Evolutionary conservation across 2,329 filamentous ascomycete genomes (phyloP), one percentile per base, ranked within the genome.

Genomic region (Cadophora sp.): DNA sequence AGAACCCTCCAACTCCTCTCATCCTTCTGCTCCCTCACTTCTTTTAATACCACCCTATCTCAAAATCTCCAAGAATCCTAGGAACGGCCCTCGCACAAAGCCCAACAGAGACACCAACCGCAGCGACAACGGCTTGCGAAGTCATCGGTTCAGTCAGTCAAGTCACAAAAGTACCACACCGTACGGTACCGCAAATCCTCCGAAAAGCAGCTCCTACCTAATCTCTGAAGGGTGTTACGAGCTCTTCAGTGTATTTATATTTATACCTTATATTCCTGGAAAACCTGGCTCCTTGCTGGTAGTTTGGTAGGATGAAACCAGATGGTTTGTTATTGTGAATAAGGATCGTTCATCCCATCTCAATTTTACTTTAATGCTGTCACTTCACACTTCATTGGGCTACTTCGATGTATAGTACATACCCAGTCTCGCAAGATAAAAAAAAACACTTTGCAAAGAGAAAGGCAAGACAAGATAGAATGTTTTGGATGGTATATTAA

Each of bases 91-190:
- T 41, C 8, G n/a, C 53, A 58, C 53, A 41, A 58, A 22, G 33
- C 33, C 27, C 6, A 4, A 30, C 8, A 14, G 20, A 33, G 53
- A 58, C 24, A 22, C 22, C 9, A 30, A 41, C 53, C n/a, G 20
- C 53, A 58, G 53, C 53, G 30, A 39, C 30, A 39, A 58, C 33
- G 20, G 30, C 53, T 58, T 58, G 33, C 53, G 53, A 58, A 58
- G 8, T 41, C 53, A 58, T 58, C 50, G 18, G 4, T 27, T n/a
- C 4, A 6, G 27, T 6, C n/a, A n/a, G n/a, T n/a, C n/a, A n/a
- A 51, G 27, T 53, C 53, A 58, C 53, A 58, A 41, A 58, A 41
- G 53, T 58, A 58, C 53, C 33, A 16, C 14, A 48, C 45, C 14
- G 14, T 58, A 24, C 53, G 33, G 53, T 47, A 11, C 41, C 14